Evolutionary conservation across 2,329 filamentous ascomycete species (phyloP), one percentile per base, ranked within the genome.

Genomic region (Ophiognomonia clavigignenti-juglandacearum): DNA sequence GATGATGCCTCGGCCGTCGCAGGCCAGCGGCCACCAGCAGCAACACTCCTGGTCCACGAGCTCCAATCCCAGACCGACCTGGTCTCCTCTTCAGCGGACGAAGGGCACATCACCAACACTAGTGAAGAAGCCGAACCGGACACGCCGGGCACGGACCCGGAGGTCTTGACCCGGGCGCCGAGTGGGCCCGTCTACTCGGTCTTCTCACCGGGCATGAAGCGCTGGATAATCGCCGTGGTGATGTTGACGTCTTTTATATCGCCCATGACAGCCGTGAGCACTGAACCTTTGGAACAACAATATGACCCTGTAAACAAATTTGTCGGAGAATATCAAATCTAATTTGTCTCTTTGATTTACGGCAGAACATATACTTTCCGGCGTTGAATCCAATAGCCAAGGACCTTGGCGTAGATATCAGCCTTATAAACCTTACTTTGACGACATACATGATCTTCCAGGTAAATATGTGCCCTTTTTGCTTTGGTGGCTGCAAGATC

Each of bases 371-470:
- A 39, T 80, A 73, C 55, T 73, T 72, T 44, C 70, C 71, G 6
- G 69, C 69, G 4, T 58, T 73, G 16, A 64, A 65, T 18, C 55
- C 64, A 2, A 58, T 74, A 14, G 60, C 71, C 1, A 45, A 54
- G 3, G 65, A 68, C 24, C 54, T 74, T 2, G 61, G 59, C 4
- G 68, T 73, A 4, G 61, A 64, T 2, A 52, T 67, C 26, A 56
- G 56, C 22, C 59, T 72, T 43, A 65, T 77, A 55, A 77, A 76
- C 56, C 55, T 77, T 50, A 74, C 73, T 1, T 47, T 78, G 27
- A 83, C 80, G 4, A 79, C 78, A 1, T 83, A 79, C 58, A 79
- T 82, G 77, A 72, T 85, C 45, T 70, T 84, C 37, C 82, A n/a
- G n/a, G n/a, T n/a, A n/a, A n/a, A n/a, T n/a, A n/a, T n/a, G n/a